phyloP scores from a whole-genome alignment of 1,284 basidiomycete species.

The Blastosporella zonata region DNA sequence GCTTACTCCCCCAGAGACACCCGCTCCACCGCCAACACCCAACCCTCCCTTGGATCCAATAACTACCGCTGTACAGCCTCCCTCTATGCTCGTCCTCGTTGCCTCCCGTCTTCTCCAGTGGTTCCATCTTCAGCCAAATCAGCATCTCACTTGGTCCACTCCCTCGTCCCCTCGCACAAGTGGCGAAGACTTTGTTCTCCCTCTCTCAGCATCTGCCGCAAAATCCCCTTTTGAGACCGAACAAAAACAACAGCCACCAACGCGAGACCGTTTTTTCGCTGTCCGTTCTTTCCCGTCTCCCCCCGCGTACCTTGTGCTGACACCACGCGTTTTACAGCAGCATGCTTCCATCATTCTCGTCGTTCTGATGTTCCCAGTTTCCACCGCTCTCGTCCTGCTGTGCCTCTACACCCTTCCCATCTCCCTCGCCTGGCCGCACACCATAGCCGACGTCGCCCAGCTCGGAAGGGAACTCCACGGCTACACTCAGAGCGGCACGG shows the following conservation, averaged over 20 bases:
- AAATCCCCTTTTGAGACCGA: conserved; percentile 52
- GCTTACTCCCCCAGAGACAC: conserved; percentile 11
- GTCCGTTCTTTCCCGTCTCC: conserved; percentile 37
- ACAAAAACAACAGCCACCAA: conserved; percentile 40
- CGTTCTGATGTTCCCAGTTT: conserved; percentile 64
- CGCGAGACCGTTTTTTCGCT: conserved; percentile 41
- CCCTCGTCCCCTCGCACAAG: conserved; percentile 52
- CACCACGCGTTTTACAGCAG: conserved; percentile 37
- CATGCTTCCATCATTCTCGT: conserved; percentile 65
- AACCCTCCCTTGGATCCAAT: conserved; percentile 16
- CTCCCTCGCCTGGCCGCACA: conserved; percentile 71
- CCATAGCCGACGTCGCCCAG: conserved; percentile 68
- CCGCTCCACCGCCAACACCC: not conserved
- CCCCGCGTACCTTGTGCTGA: conserved; percentile 17
- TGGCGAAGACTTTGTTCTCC: conserved; percentile 58
- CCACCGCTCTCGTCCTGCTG: conserved; percentile 40
- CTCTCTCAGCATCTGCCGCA: conserved; percentile 61
- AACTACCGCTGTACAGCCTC: conserved; percentile 19
- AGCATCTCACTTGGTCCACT: conserved; percentile 36
- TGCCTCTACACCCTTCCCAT: conserved; percentile 59
- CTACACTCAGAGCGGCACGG: conserved; percentile 68
- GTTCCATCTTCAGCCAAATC: conserved; percentile 42
- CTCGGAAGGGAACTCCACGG: conserved; percentile 71
- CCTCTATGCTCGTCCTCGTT: conserved; percentile 50
- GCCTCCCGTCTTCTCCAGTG: conserved; percentile 50